Conservation (phyloP, 2,329 filamentous ascomycete genomes). For the Sordariomycetes sp. region DNA sequence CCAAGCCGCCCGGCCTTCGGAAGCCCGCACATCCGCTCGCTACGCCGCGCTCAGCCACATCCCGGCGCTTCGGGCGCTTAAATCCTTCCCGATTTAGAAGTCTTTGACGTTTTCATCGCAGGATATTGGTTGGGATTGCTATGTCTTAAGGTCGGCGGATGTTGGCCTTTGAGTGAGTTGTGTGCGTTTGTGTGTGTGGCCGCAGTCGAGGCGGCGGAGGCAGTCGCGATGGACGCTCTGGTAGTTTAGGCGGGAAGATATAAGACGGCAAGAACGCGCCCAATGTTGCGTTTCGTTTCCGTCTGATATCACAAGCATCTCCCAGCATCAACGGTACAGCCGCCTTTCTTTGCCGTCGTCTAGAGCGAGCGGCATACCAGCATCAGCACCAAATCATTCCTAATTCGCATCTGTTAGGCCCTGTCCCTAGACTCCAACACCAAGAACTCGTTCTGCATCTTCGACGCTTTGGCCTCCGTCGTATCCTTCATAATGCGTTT, state of each 20-base stretch:
- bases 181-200: not conserved
- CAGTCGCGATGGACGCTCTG: not conserved
- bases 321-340: not conserved
- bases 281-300: not conserved
- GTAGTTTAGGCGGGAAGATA: not conserved
- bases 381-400: not conserved
- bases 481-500: slow-evolving; percentile 17
- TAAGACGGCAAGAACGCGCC: not conserved
- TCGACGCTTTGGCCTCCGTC: not conserved
- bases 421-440: not conserved
- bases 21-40: not conserved
- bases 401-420: not conserved
- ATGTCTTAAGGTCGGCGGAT: not conserved
- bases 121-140: not conserved
- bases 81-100: not conserved
- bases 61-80: no score
- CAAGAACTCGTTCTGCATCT: not conserved
- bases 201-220: not conserved
- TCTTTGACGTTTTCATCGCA: not conserved
- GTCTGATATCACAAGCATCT: not conserved
- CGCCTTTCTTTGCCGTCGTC: not conserved
- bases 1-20: not conserved
- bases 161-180: not conserved
- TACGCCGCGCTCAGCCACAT: not conserved
- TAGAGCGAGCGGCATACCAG: not conserved